Evolutionary conservation across 2,329 filamentous ascomycete species (phyloP).

Genomic region (Diplodia seriata): DNA sequence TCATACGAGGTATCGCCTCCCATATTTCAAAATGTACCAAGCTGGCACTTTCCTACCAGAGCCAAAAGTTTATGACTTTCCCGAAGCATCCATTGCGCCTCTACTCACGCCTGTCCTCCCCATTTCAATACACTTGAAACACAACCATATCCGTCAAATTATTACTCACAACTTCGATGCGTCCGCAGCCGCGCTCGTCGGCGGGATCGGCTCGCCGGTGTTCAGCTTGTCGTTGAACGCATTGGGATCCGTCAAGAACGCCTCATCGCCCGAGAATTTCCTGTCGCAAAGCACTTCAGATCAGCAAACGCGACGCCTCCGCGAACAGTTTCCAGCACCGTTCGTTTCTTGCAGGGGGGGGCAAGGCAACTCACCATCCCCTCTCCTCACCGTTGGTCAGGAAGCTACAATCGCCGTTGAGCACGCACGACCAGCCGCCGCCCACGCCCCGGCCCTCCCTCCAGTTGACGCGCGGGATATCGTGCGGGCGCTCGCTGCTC

Average conservation of each 20-base stretch:
- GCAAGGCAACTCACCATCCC: conserved; percentile 70
- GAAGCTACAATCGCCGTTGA: conserved; percentile 87
- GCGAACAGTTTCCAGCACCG: neutral
- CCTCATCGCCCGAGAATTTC: conserved; percentile 65
- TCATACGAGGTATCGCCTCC: neutral
- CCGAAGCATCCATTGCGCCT: neutral
- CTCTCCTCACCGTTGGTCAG: conserved; percentile 80
- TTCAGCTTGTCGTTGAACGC: conserved; percentile 45
- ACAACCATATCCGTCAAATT: neutral
- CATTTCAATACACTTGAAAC: neutral
- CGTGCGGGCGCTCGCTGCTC: conserved; percentile 41
- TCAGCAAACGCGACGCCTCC: neutral
- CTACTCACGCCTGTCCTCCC: neutral
- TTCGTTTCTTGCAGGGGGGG: neutral
- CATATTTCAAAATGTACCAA: neutral
- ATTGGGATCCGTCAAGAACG: conserved; percentile 55
- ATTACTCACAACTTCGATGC: conserved; percentile 25
- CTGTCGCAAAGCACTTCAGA: conserved; percentile 39
- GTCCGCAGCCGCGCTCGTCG: conserved; percentile 25
- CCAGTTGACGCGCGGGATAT: conserved; percentile 60
- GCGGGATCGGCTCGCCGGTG: conserved; percentile 23
- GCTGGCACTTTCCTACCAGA: neutral
- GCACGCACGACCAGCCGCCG: conserved; percentile 80
- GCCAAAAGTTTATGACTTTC: neutral
- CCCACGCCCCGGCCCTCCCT: conserved; percentile 66